These are phyloP conservation scores for Monosporascus sp. DNA, from an alignment of 2,329 filamentous ascomycete species.

Conservation along the genomic window DNA sequence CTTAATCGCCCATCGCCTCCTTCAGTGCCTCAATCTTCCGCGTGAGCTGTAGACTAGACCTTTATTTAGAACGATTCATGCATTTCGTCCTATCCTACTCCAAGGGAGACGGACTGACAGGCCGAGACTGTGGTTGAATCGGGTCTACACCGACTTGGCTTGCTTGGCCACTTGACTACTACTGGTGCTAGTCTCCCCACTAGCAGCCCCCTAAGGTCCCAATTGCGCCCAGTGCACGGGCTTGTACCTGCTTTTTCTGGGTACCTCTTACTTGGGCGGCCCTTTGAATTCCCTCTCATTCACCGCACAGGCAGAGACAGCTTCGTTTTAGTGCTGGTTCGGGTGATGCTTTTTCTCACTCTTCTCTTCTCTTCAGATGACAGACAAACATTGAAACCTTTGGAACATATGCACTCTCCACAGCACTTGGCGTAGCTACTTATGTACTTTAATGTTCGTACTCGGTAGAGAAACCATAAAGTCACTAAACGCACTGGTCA, in stretches of 20 bases:
- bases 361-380: too few relatives aligned
- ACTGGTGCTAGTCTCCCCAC: not conserved
- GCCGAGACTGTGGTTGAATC: not conserved
- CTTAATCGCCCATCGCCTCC: too few relatives aligned
- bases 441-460: not conserved
- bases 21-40: too few relatives aligned
- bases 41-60: too few relatives aligned
- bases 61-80: too few relatives aligned
- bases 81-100: too few relatives aligned
- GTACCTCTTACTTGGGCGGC: not conserved
- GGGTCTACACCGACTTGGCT: not conserved
- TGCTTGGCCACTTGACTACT: not conserved
- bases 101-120: not conserved
- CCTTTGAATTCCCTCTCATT: not conserved
- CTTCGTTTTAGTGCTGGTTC: too few relatives aligned
- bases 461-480: too few relatives aligned
- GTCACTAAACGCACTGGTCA: too few relatives aligned
- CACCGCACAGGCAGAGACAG: not conserved
- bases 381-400: too few relatives aligned
- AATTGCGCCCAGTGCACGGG: not conserved
- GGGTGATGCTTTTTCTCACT: too few relatives aligned
- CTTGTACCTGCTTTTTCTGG: not conserved
- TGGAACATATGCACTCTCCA: too few relatives aligned
- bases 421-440: not conserved
- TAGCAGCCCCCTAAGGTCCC: not conserved